phyloP scores from a whole-genome alignment of 192 early-diverging fungal species.

The Umbelopsis vinacea region DNA sequence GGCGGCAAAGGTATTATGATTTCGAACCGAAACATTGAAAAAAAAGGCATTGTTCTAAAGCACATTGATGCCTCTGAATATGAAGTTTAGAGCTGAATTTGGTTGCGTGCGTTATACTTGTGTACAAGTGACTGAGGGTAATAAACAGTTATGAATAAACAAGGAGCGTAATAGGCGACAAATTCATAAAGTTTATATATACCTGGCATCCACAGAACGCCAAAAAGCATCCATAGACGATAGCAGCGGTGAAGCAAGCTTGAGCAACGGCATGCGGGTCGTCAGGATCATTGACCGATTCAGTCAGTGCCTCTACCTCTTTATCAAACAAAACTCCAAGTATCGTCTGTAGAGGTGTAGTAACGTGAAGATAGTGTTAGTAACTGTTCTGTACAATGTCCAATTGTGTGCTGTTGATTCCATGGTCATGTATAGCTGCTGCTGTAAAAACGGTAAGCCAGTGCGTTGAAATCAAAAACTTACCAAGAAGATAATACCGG shows the following conservation, averaged over 20 bases:
- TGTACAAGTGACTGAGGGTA: slow-evolving; percentile 36
- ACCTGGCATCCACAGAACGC: slow-evolving; percentile 58
- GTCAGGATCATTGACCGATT: slow-evolving; percentile 49
- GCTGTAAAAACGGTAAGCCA: too few relatives aligned
- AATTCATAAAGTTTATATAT: slow-evolving; percentile 1
- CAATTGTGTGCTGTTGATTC: not conserved
- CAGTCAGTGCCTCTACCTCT: slow-evolving; percentile 51
- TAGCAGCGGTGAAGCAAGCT: slow-evolving; percentile 53
- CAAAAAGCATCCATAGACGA: slow-evolving; percentile 55
- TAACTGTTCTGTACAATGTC: not conserved
- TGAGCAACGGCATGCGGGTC: slow-evolving; percentile 51
- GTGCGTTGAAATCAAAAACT: slow-evolving; percentile 24
- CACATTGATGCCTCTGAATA: not conserved
- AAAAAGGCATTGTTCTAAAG: too few relatives aligned
- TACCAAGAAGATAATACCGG: slow-evolving; percentile 55
- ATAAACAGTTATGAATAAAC: not conserved
- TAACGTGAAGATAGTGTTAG: not conserved
- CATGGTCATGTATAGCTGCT: too few relatives aligned
- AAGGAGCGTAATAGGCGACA: not conserved
- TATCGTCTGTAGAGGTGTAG: slow-evolving; percentile 29
- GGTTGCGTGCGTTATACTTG: slow-evolving; percentile 42
- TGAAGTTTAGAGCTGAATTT: slow-evolving; percentile 39
- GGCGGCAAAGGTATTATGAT: slow-evolving; percentile 6
- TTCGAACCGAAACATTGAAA: not conserved
- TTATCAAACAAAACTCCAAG: slow-evolving; percentile 49